Base-by-base conservation (phyloP, 768 basidiomycete genomes). In the Mycena crocata region DNA sequence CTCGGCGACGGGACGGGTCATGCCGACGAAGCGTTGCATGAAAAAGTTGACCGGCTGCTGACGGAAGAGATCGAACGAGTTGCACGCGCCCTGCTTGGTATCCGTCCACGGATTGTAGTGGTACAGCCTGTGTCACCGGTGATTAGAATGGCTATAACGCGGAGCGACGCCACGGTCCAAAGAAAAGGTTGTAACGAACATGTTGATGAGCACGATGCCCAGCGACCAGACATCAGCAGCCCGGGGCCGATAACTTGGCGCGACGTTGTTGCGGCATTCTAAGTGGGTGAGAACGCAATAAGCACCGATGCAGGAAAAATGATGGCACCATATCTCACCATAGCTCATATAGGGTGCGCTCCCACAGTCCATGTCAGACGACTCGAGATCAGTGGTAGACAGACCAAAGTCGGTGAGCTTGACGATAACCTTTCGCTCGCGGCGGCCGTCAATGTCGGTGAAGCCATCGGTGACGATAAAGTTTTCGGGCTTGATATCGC, bases 401-500 rank as follows among this genome's bases (percentile, higher is more conserved):
- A 99, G 82, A 23, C 97, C 97, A 84, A 99, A 99, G 79, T 99
- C 97, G 8, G 95, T 90, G 68, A 99, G 86, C 83, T 99, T 99
- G 83, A 98, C 96, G 58, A 97, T 82, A 66, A 99, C 97, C 75
- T 92, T 92, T 73, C 94, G 89, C 77, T 95, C 93, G 71, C 83
- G 82, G 60, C 83, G 82, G 55, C 88, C 87, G 71, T 85, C 84
- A n/a, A 83, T 75, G 23, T 86, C 84, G 39, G 81, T 76, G 78
- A 86, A 88, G 19, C 89, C 93, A 73, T 96, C 94, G 0, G 94
- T 95, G 74, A 96, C 94, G 76, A 96, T 96, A 73, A 96, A 96
- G 82, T 99, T 98, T 83, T 99, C 97, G 0, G 97, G 97, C 82
- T 99, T 99, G 87, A 99, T 98, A 79, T 99, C 97, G 66, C 97